These are phyloP conservation scores for Arabidopsis suecica DNA, from an alignment of 345 rosid species.

Conservation along the genomic window DNA sequence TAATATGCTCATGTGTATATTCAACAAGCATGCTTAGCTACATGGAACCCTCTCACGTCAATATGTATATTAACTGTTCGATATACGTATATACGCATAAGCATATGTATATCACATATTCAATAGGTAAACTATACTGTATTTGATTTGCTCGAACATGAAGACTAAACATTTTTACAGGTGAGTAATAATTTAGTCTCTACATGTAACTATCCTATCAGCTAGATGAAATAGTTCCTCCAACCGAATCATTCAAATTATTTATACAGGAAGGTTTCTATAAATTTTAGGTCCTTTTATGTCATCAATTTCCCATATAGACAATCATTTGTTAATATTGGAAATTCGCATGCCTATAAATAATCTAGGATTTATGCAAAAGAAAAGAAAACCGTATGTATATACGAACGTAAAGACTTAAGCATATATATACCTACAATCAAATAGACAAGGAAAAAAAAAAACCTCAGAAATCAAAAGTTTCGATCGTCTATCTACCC, in stretches of 20 bases:
- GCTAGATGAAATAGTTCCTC: no score
- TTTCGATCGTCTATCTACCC: not conserved
- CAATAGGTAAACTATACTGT: not conserved
- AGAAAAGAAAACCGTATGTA: not conserved
- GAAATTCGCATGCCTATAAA: constrained; percentile 10
- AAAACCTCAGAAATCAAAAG: not conserved
- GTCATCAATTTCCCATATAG: not conserved
- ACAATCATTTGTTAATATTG: not conserved
- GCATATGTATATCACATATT: not conserved
- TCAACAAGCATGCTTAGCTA: constrained; percentile 15
- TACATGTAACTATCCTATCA: no score
- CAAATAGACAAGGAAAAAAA: not conserved
- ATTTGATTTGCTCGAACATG: no score
- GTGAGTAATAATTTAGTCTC: no score
- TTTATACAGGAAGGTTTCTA: not conserved
- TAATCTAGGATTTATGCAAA: not conserved
- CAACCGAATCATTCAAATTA: no score
- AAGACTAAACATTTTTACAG: no score
- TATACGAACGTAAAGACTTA: not conserved
- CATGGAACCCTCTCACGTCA: not conserved
- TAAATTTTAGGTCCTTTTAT: constrained; percentile 10
- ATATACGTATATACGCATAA: not conserved
- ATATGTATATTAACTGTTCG: not conserved
- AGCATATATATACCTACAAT: constrained; percentile 2
- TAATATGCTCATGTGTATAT: not conserved